Evolutionary conservation across 1,284 basidiomycete genomes (phyloP).

Genomic region (Salmacisia buchloeana): DNA sequence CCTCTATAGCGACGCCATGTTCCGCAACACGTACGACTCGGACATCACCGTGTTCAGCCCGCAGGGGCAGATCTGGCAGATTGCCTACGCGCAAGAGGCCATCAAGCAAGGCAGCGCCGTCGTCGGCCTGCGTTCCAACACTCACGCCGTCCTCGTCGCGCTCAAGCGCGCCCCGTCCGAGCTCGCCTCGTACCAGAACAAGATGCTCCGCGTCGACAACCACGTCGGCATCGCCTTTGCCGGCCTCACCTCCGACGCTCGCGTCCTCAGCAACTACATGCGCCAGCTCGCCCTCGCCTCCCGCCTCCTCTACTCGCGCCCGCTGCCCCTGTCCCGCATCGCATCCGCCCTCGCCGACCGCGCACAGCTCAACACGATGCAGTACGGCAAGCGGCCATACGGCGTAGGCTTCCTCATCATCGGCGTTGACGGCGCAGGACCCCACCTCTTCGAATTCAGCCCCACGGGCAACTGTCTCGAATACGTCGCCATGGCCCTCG

Average conservation of each 20-base stretch:
- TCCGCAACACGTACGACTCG: conserved; percentile 48
- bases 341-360: conserved; percentile 93
- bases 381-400: conserved; percentile 94
- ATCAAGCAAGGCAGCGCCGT: conserved; percentile 99
- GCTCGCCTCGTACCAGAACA: conserved; percentile 96
- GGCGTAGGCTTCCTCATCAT: conserved; percentile 98
- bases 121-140: conserved; percentile 89
- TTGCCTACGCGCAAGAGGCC: conserved; percentile 98
- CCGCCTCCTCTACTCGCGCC: conserved; percentile 88
- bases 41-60: conserved; percentile 45
- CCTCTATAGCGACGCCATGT: conserved; percentile 19
- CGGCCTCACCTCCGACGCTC: conserved; percentile 92
- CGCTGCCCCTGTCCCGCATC: conserved; percentile 85
- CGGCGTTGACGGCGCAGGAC: conserved; percentile 87
- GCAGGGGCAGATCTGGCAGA: conserved; percentile 66
- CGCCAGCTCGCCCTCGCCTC: conserved; percentile 94
- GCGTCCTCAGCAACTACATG: conserved; percentile 87
- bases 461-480: conserved; percentile 96
- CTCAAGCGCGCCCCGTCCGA: conserved; percentile 99
- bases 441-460: conserved; percentile 96
- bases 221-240: conserved; percentile 98
- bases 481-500: conserved; percentile 97
- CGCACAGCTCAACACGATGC: conserved; percentile 98
- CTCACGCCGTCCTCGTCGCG: conserved; percentile 86
- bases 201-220: conserved; percentile 98